A percentile compares a stretch with the other conserved stretches of the same genome.
Evolutionary conservation across 2,329 filamentous ascomycete species (phyloP).

Genomic region (Dactylellina parvicollis): DNA sequence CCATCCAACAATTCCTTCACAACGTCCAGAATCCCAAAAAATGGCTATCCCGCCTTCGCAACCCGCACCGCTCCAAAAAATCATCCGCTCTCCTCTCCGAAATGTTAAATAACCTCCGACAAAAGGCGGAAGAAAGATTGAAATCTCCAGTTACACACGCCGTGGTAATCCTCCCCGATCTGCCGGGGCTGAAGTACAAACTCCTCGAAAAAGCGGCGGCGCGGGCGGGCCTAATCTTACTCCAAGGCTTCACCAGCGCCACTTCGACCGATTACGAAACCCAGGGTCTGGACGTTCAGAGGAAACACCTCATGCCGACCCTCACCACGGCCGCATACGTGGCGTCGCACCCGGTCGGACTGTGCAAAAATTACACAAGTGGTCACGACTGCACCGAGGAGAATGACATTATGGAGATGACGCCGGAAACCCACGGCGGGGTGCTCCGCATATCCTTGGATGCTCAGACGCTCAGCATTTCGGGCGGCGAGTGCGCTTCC

Average conservation of each 20-base stretch:
- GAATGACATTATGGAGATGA: not conserved
- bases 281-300: too few species aligned
- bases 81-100: slow-evolving; percentile 2
- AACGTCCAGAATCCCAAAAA: not conserved
- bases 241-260: slow-evolving; percentile 18
- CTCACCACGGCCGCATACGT: slow-evolving; percentile 12
- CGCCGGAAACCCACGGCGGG: not conserved
- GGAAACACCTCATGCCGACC: not conserved
- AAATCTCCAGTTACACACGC: not conserved
- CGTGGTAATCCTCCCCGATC: not conserved
- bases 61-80: not conserved
- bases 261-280: too few species aligned
- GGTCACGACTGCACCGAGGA: not conserved
- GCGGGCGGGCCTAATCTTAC: not conserved
- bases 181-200: slow-evolving; percentile 3
- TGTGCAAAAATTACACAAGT: slow-evolving; percentile 16
- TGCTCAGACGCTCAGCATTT: slow-evolving; percentile 13
- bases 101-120: not conserved
- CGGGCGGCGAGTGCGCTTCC: slow-evolving; percentile 53
- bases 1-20: slow-evolving; percentile 4
- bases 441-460: slow-evolving; percentile 15
- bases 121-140: not conserved
- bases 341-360: not conserved
- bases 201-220: not conserved
- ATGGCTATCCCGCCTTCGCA: not conserved